These are phyloP conservation scores for Fremontodendron californicum DNA, from an alignment of 345 rosid species.

Conservation along the genomic window DNA sequence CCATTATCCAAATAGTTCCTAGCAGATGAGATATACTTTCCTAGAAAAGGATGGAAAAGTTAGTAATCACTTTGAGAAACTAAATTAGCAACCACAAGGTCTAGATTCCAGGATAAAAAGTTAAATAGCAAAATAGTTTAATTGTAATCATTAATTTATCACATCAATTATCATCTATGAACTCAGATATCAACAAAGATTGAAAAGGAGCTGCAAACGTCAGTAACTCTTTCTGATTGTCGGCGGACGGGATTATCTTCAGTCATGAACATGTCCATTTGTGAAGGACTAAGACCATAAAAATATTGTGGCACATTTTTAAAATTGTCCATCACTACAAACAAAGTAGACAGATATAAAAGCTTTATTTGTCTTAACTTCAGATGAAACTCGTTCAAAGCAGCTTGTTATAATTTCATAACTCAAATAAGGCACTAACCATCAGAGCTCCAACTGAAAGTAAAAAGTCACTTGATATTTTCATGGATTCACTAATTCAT, in stretches of 20 bases:
- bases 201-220: slow-evolving; percentile 43
- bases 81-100: no score
- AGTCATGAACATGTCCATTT: slow-evolving; percentile 90
- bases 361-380: background rate
- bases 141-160: background rate
- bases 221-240: slow-evolving; percentile 65
- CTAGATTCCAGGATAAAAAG: background rate
- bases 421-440: background rate
- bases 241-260: slow-evolving; percentile 65
- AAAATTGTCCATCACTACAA: slow-evolving; percentile 75
- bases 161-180: background rate
- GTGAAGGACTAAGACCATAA: slow-evolving; percentile 80
- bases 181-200: slow-evolving; percentile 3
- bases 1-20: slow-evolving; percentile 54
- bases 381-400: background rate
- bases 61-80: no score
- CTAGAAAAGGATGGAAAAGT: slow-evolving; percentile 27
- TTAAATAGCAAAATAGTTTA: background rate
- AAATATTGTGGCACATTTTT: slow-evolving; percentile 68
- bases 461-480: background rate
- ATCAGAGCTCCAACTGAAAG: background rate
- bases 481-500: no score
- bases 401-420: background rate
- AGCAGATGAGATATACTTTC: slow-evolving; percentile 76
- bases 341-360: background rate